These are phyloP conservation scores for Pythium volutum DNA, from an alignment of 352 stramenopile genomes.

Conservation along the genomic window DNA sequence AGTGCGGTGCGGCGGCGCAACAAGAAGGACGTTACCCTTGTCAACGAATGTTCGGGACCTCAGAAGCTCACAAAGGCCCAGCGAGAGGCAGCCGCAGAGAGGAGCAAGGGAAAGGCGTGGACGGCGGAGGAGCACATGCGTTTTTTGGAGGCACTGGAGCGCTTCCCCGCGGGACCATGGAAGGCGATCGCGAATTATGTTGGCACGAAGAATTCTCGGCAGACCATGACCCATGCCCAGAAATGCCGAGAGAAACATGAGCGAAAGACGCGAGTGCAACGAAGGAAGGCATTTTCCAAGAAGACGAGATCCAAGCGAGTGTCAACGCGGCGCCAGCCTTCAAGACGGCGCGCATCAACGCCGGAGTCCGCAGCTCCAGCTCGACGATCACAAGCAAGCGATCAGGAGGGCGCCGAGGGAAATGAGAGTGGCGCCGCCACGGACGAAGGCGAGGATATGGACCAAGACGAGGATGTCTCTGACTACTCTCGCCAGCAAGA, in stretches of 20 bases:
- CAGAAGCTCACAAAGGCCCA: slow-evolving; percentile 20
- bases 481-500: not conserved
- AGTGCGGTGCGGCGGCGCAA: not conserved
- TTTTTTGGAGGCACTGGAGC: slow-evolving; percentile 31
- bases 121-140: slow-evolving; percentile 32
- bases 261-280: slow-evolving; percentile 22
- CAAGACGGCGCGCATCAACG: not conserved
- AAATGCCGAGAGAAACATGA: slow-evolving; percentile 37
- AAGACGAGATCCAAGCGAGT: slow-evolving; percentile 14
- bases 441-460: not conserved
- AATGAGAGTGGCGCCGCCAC: not conserved
- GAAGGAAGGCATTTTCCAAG: not conserved
- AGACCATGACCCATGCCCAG: slow-evolving; percentile 35
- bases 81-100: slow-evolving; percentile 21
- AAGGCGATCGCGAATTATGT: slow-evolving; percentile 35
- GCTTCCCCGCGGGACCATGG: slow-evolving; percentile 34
- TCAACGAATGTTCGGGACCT: not conserved
- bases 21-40: not conserved
- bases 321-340: not conserved
- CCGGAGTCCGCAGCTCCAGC: not conserved
- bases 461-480: not conserved
- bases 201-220: slow-evolving; percentile 29
- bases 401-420: not conserved
- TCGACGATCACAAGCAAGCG: not conserved
- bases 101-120: slow-evolving; percentile 29